Evolutionary conservation across 768 basidiomycete species (phyloP).

Genomic region (Kondoa subrosea): DNA sequence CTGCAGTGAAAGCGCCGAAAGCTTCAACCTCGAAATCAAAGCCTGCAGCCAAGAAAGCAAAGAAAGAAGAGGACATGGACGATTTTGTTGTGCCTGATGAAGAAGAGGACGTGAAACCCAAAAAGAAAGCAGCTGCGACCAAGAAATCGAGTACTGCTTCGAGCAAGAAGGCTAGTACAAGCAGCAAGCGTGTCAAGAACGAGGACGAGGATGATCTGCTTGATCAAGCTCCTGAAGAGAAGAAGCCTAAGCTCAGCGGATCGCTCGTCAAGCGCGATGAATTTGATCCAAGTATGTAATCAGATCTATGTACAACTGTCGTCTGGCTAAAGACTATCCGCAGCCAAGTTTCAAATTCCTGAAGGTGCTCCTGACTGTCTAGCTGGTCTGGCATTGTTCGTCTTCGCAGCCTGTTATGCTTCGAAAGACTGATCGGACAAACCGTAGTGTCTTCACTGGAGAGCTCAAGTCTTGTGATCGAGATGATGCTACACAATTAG

Average conservation of each 20-base stretch:
- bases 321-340: neutral
- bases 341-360: slow-evolving; percentile 39
- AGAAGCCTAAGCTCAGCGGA: neutral
- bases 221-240: neutral
- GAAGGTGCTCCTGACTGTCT: slow-evolving; percentile 58
- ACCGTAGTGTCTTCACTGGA: slow-evolving; percentile 9
- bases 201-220: neutral
- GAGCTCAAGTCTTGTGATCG: slow-evolving; percentile 72
- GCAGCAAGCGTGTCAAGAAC: neutral
- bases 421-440: neutral
- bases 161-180: neutral
- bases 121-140: neutral
- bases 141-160: neutral
- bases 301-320: neutral
- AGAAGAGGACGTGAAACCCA: neutral
- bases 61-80: neutral
- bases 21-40: neutral
- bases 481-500: slow-evolving; percentile 70
- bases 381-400: slow-evolving; percentile 69
- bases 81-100: neutral
- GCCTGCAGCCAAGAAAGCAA: neutral
- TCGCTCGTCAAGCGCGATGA: neutral
- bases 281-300: neutral
- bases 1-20: neutral
- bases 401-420: slow-evolving; percentile 56